Base-by-base conservation (phyloP, 805 yeast genomes). In the Yarrowia sp. region DNA sequence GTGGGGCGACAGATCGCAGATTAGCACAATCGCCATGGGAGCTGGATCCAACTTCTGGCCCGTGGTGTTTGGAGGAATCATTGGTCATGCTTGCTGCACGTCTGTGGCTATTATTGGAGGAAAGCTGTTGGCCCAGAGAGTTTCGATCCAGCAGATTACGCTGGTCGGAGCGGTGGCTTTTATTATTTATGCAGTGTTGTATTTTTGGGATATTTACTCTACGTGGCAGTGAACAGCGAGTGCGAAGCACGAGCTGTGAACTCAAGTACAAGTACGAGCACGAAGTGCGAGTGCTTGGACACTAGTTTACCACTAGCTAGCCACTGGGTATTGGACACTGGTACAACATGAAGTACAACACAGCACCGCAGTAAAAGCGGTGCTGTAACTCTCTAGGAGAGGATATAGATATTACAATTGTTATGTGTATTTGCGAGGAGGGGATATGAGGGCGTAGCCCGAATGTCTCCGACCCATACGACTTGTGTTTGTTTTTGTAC, bases 1-100 rank as follows among this genome's bases (percentile, higher is more conserved):
- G 78, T 92, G 98, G 96, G 99, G 99, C 61, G 99, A 95, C 76
- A 86, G 99, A 72, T 92, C 98, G 11, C 99, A 95, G 78, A 91
- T 95, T 65, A 97, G 98, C 48, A 95, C 98, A 38, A 92, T 95
- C 71, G 98, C 98, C 44, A 89, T 95, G 96, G 98, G 98, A 63
- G 97, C 99, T 0, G 97, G 97, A 43, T 86, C 91, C 48, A 89
- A 92, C 75, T 95, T 91, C 77, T 87, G 95, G 92, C 81, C 81
- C 69, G 96, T 92, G 43, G 90, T 93, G 53, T 70, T 86, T 53
- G 99, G 99, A 67, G 96, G 96, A 18, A 84, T 91, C 42, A 75
- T 88, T 47, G 99, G 99, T 38, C 99, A 95, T 76, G 86, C 88
- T 9, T 53, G 89, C 9, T 95, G 98, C 78, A 90, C 98, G 0